A percentile compares a stretch with the other conserved stretches of the same genome.
Conservation (phyloP, 2,329 filamentous ascomycete genomes). For the Dothistroma pini region DNA sequence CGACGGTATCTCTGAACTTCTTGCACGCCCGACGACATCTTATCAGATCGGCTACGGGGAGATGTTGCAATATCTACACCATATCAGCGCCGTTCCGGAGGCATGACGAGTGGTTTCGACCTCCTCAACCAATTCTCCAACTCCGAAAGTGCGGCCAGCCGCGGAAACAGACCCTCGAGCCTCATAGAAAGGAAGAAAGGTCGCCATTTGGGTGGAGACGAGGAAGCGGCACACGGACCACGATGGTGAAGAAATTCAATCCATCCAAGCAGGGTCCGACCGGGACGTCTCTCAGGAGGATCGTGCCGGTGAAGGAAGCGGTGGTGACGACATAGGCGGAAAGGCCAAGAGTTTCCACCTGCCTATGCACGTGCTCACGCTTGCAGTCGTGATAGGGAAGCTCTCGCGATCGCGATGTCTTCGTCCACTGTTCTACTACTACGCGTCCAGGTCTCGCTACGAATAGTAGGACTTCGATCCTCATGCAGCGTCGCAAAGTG, state of each 20-base stretch:
- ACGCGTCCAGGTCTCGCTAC: background rate
- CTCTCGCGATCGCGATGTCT: background rate
- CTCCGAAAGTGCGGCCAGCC: slow-evolving; percentile 18
- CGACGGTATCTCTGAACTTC: slow-evolving; percentile 16
- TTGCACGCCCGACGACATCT: slow-evolving; percentile 18
- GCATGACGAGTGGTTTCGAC: background rate
- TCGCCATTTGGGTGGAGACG: slow-evolving; percentile 3
- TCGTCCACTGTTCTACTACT: background rate
- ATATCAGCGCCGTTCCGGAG: background rate
- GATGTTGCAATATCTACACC: slow-evolving; percentile 13
- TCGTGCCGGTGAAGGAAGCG: background rate
- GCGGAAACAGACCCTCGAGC: slow-evolving; percentile 5
- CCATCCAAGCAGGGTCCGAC: background rate
- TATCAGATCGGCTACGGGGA: slow-evolving; percentile 14
- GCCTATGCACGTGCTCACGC: slow-evolving; percentile 9
- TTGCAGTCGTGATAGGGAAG: slow-evolving; percentile 11
- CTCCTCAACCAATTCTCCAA: slow-evolving; percentile 22
- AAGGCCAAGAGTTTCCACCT: slow-evolving; percentile 10
- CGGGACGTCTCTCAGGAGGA: background rate
- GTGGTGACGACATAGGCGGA: background rate
- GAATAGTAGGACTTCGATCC: background rate
- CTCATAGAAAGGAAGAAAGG: slow-evolving; percentile 2
- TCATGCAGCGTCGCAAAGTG: background rate
- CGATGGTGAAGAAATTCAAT: background rate
- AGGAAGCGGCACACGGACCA: background rate